phyloP scores from a whole-genome alignment of 2,329 filamentous ascomycete genomes.

The Pestalotiopsis sp. region DNA sequence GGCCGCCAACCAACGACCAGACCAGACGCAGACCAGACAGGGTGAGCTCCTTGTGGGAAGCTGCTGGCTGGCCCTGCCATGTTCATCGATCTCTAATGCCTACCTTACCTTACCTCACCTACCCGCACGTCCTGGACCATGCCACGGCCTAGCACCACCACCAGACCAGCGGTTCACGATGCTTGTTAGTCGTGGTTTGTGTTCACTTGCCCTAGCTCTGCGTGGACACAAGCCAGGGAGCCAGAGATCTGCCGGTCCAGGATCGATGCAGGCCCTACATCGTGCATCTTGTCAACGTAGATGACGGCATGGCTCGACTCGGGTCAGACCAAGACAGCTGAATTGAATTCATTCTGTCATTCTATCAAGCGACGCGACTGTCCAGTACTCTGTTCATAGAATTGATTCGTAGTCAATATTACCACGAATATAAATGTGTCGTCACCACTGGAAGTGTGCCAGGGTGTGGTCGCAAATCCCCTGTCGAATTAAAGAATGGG shows the following conservation, averaged over 20 bases:
- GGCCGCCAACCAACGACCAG: background rate
- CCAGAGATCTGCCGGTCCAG: constrained; percentile 14
- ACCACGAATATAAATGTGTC: background rate
- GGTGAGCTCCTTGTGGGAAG: constrained; percentile 3
- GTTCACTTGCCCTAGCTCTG: background rate
- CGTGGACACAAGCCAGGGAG: constrained; percentile 7
- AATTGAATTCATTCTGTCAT: background rate
- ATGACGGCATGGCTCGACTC: background rate
- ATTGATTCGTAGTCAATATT: too few relatives aligned
- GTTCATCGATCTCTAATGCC: background rate
- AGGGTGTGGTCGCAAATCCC: background rate
- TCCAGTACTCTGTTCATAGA: too few relatives aligned
- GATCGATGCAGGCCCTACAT: constrained; percentile 13
- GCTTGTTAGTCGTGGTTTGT: background rate
- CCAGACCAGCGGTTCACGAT: constrained; percentile 10
- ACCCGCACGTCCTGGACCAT: background rate
- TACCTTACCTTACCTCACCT: background rate
- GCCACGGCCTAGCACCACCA: background rate
- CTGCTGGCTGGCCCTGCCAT: background rate
- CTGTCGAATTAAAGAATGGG: background rate
- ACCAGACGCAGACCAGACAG: background rate
- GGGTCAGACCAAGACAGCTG: background rate
- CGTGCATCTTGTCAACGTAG: background rate
- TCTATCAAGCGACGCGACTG: background rate
- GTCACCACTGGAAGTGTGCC: background rate